Evolutionary conservation across 164 flowering plant genomes (phyloP), one percentile per base, ranked within the genome.

Genomic region (Vitis amurensis): DNA sequence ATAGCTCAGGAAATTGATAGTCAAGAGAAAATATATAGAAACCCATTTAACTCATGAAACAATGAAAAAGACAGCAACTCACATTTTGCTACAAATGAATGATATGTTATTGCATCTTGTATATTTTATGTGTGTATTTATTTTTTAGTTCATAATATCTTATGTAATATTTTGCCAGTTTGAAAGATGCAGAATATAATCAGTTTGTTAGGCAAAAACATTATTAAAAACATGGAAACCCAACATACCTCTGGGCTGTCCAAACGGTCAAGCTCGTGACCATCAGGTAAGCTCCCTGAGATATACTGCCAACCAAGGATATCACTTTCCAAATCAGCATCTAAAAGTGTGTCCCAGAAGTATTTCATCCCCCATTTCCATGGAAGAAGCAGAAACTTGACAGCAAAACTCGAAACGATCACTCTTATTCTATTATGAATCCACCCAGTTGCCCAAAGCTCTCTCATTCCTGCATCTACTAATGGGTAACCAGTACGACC

Each of bases 361-460:
- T 94, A 94, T 76, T 91, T 94, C 98, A 94, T 89, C 15, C 98
- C 98, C 98, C 98, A 92, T 66, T 79, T 86, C 98, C 98, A 94
- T 9, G 98, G 98, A 63, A 92, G 89, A 65, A 88, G 87, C 69
- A 94, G 76, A 68, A 89, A 73, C 77, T 94, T 94, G 37, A 94
- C 95, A 69, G 75, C 88, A 74, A 94, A 94, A 63, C 97, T 84
- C 14, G 97, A 83, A 67, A 87, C 94, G 67, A 89, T 89, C 29
- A 94, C 94, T 81, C 98, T 82, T 63, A 89, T 80, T 68, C 84
- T 78, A 71, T 94, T 92, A 74, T 94, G 97, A 49, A 88, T 81
- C 98, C 98, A 94, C 48, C 97, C 98, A 12, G 96, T 94, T 13
- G 98, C 98, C 98, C 98, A 94, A 23, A 94, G 90, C 79, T 91